phyloP scores from a whole-genome alignment of 306 rosid genomes.

The Phaseolus lunatus region DNA sequence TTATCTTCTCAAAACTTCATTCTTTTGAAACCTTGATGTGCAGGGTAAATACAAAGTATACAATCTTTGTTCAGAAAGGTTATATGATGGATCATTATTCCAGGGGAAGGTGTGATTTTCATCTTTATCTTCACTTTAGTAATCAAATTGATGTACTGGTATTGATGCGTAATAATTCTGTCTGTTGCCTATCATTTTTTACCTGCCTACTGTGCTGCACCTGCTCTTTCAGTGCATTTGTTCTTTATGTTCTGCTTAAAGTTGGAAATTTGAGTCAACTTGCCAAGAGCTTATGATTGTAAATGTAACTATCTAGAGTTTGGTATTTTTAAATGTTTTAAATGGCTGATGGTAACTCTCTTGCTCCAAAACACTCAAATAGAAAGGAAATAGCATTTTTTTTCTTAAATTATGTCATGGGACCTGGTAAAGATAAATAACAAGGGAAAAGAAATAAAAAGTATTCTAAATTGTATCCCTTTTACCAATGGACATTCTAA shows the following conservation, averaged over 20 bases:
- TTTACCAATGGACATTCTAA: neutral
- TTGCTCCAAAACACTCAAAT: neutral
- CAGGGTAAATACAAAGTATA: slow-evolving; percentile 97
- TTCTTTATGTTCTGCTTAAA: neutral
- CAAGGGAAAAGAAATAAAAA: neutral
- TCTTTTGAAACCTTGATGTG: slow-evolving; percentile 44
- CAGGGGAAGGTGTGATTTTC: slow-evolving; percentile 81
- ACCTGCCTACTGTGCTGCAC: slow-evolving; percentile 25
- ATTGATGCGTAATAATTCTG: slow-evolving; percentile 32
- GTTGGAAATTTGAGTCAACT: slow-evolving; percentile 33
- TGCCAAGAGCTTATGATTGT: slow-evolving; percentile 4
- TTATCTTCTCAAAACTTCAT: slow-evolving; percentile 32
- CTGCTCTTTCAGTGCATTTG: neutral
- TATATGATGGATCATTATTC: slow-evolving; percentile 90
- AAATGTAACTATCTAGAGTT: neutral
- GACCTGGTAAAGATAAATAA: neutral
- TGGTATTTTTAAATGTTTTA: slow-evolving; percentile 14
- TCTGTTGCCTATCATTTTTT: slow-evolving; percentile 12
- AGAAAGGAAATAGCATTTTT: neutral
- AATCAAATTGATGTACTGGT: slow-evolving; percentile 36
- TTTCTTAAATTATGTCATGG: neutral
- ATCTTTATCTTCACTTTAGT: slow-evolving; percentile 38
- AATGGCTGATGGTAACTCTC: neutral
- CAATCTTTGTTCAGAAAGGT: slow-evolving; percentile 97
- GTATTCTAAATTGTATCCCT: neutral